Conservation (phyloP, 495 filamentous ascomycete species). For the Hypoxylon subgilvum region DNA sequence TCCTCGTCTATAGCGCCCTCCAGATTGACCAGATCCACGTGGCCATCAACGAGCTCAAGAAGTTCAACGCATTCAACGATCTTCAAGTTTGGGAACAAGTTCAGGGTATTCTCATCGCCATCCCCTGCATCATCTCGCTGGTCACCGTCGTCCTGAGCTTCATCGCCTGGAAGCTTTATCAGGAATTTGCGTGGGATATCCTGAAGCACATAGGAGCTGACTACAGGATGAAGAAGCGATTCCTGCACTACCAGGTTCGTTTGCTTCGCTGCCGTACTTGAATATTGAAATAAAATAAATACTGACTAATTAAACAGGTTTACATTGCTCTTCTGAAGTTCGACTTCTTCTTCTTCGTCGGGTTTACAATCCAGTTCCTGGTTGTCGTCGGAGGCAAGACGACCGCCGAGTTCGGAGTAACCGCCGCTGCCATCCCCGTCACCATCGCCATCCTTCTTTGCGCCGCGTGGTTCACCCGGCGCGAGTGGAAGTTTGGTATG, state of each 20-base stretch:
- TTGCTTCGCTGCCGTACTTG: neutral
- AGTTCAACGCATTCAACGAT: conserved; percentile 32
- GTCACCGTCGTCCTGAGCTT: conserved; percentile 73
- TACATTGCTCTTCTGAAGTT: conserved; percentile 98
- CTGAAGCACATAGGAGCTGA: conserved; percentile 99
- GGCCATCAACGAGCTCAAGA: conserved; percentile 62
- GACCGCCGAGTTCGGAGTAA: conserved; percentile 80
- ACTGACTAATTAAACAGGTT: conserved; percentile 68
- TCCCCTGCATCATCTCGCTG: conserved; percentile 81
- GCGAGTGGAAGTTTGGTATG: conserved; percentile 82
- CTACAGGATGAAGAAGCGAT: conserved; percentile 93
- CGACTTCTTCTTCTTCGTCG: conserved; percentile 99
- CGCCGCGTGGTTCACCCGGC: conserved; percentile 82
- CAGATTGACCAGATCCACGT: conserved; percentile 86
- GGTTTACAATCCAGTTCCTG: conserved; percentile 95
- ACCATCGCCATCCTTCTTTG: conserved; percentile 85
- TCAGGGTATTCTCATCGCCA: conserved; percentile 79
- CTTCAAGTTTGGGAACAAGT: conserved; percentile 68
- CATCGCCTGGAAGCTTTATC: conserved; percentile 91
- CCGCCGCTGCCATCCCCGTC: conserved; percentile 84
- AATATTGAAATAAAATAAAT: no score
- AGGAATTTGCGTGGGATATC: conserved; percentile 99
- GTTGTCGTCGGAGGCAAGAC: conserved; percentile 78
- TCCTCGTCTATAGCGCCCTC: conserved; percentile 89
- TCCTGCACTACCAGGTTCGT: conserved; percentile 91